Percentiles rank a stretch among this genome's conserved stretches.
Conservation (phyloP, 352 stramenopile genomes). For the Thraustotheca clavata region DNA sequence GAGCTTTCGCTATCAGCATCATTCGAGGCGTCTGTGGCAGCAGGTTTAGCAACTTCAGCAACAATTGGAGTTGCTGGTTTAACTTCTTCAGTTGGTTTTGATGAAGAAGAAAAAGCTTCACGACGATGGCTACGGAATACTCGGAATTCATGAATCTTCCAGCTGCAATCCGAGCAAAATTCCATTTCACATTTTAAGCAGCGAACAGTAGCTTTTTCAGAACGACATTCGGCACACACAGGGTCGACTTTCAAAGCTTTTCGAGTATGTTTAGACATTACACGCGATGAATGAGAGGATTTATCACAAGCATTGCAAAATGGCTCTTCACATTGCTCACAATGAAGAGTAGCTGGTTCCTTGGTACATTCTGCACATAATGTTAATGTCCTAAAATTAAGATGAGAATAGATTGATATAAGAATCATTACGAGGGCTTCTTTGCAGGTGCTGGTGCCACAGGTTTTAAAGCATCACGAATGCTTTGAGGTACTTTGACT, state of each 20-base stretch:
- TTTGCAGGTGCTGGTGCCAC: too few relatives aligned
- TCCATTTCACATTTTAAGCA: constrained; percentile 16
- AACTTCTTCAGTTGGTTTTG: too few relatives aligned
- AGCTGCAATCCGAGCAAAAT: constrained; percentile 17
- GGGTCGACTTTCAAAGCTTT: background rate
- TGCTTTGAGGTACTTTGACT: background rate
- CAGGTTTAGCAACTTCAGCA: background rate
- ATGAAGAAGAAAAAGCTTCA: background rate
- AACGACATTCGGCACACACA: constrained; percentile 10
- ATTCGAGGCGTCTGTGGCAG: background rate
- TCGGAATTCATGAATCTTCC: constrained; percentile 19
- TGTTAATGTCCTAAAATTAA: background rate
- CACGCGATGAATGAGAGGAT: constrained; percentile 5
- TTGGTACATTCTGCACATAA: constrained; percentile 17
- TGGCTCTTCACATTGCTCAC: background rate
- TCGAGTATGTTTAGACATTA: constrained; percentile 19
- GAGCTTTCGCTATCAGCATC: background rate
- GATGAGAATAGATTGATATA: too few relatives aligned
- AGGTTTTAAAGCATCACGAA: too few relatives aligned
- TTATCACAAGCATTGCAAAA: constrained; percentile 5
- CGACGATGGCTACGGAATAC: constrained; percentile 17
- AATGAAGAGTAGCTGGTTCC: background rate
- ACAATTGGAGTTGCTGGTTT: background rate
- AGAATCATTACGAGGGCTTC: too few relatives aligned
- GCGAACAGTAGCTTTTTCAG: background rate